Base-by-base conservation (phyloP, 192 early-diverging fungal species). In the Coemansia sp. region DNA sequence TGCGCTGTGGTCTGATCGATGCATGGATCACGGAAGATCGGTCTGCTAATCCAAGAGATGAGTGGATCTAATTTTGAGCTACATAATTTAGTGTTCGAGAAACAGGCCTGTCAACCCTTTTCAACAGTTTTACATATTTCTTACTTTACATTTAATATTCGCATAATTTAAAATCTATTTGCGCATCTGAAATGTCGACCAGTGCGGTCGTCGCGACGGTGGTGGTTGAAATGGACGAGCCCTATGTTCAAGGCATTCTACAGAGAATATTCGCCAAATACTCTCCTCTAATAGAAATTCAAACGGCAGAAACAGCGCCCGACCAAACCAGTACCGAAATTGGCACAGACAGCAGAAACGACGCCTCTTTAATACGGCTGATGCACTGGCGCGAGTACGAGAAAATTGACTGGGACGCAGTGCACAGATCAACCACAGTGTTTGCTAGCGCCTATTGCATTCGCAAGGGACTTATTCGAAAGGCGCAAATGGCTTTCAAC, bases 341-440 rank as follows among this genome's bases (percentile, higher is more conserved):
- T 14, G n/a, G n/a, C n/a, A n/a, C n/a, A n/a, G n/a, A n/a, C n/a
- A n/a, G n/a, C n/a, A n/a, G n/a, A n/a, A n/a, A 11, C 34, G 2
- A 2, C 10, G 3, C 8, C 34, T 35, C 14, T 8, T 7, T 26
- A 8, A 13, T 17, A 5, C 52, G 40, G 5, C 27, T 76, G 30
- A 76, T 76, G 72, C 72, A 76, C 57, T 86, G 85, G 85, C 75
- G 83, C 39, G 85, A 86, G 34, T 86, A 86, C 63, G 85, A 86
- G 39, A 60, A 74, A 10, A 79, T 86, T 21, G 72, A 86, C 59
- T 86, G 83, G 83, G 60, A 68, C 35, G 48, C 53, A 9, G 51
- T 83, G 11, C 63, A 74, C 23, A 51, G 61, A 10, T 64, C 64
- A 17, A 48, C 33, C 11, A 58, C 40, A 1, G 37, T 82, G 9